Evolutionary conservation across 257 asterid species (phyloP), one percentile per base, ranked within the genome.

Genomic region (Fraxinus americana): DNA sequence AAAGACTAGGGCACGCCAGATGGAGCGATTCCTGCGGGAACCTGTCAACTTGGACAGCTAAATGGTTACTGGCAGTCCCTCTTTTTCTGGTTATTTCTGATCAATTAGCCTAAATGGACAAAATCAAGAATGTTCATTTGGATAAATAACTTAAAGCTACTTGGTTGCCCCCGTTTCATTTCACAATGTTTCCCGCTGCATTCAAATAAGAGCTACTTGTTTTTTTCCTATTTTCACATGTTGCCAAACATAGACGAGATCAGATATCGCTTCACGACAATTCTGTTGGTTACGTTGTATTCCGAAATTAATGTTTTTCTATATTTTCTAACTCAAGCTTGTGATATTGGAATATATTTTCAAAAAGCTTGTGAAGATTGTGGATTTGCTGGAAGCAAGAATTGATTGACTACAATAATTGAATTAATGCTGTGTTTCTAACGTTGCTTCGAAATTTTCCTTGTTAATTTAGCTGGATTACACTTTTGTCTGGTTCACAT

Each of bases 11-110:
- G 98, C 98, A 23, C 94, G 89, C 79, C 98, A 93, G 96, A 96
- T 96, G 99, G 99, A 96, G 88, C 89, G 95, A 70, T 92, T 93
- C 92, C 87, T 93, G 65, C 94, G 96, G 78, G 96, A 93, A 74
- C 98, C 99, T 23, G 52, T 87, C 83, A 85, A 80, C 91, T 77
- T 80, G 82, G 90, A 82, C 36, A 16, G 25, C 43, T 54, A 23
- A 23, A 21, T 61, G 29, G 65, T 54, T n/a, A 5, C 65, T 54
- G 2, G 21, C 17, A 7, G 13, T 70, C 14, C 71, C 39, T 34
- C 29, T 14, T 68, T 34, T 12, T 39, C 30, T 23, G 61, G 76
- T 25, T 71, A 23, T 76, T 77, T 67, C 41, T 21, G 4, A 5
- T 59, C 36, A 17, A 63, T 77, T 29, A 45, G 41, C 27, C 6